phyloP scores from a whole-genome alignment of 495 filamentous ascomycete genomes.

The Neurospora sublineolata region DNA sequence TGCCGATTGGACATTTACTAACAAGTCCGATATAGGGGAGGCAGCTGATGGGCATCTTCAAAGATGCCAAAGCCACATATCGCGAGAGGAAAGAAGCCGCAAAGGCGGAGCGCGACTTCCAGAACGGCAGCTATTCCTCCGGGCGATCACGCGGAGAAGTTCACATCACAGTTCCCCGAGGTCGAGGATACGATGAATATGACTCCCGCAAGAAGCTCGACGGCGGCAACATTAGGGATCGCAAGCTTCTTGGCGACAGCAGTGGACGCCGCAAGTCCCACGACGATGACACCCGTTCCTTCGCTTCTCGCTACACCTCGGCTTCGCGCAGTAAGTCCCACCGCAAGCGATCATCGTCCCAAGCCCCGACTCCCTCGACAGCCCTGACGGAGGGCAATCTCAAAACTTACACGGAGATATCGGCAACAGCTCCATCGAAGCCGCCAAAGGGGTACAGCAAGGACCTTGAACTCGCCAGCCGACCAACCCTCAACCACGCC shows the following conservation, averaged over 20 bases:
- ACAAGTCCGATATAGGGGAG: conserved; percentile 50
- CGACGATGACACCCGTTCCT: conserved; percentile 26
- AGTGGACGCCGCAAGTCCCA: conserved; percentile 20
- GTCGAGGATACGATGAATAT: conserved; percentile 16
- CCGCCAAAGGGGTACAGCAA: conserved; percentile 27
- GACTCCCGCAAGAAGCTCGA: neutral
- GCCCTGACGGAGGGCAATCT: conserved; percentile 33
- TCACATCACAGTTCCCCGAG: conserved; percentile 4
- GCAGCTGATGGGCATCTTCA: conserved; percentile 76
- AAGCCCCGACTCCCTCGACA: conserved; percentile 7
- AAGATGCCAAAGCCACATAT: conserved; percentile 77
- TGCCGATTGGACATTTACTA: conserved; percentile 3
- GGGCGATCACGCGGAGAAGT: conserved; percentile 1
- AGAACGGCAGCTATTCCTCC: neutral
- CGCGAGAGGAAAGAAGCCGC: conserved; percentile 70
- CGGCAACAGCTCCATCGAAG: conserved; percentile 28
- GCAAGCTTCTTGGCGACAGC: conserved; percentile 9
- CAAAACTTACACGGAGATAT: conserved; percentile 32
- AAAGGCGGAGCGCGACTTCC: conserved; percentile 46
- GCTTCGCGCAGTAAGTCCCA: conserved; percentile 20
- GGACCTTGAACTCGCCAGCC: conserved; percentile 25
- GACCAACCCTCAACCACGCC: conserved; percentile 22
- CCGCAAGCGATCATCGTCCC: conserved; percentile 14
- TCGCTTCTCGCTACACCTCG: conserved; percentile 26
- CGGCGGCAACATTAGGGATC: neutral